A percentile compares a stretch with the other conserved stretches of the same genome.
Conservation (phyloP, 1,139 yeast genomes). For the Martiniozyma asiatica region DNA sequence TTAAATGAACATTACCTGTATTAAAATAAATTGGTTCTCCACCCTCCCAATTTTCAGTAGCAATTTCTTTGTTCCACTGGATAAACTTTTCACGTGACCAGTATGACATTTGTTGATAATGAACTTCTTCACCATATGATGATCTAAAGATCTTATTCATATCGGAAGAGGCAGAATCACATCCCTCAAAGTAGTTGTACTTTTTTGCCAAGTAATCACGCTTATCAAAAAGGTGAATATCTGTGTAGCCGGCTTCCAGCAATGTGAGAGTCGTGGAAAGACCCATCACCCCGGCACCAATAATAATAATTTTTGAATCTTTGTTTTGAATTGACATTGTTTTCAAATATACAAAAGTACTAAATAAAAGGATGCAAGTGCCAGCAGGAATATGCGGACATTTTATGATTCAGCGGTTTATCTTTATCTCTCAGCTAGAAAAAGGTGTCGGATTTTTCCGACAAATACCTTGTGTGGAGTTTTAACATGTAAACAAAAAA, state of each 20-base stretch:
- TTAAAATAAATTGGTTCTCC: slow-evolving; percentile 18
- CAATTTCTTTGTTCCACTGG: slow-evolving; percentile 23
- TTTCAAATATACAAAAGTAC: too few relatives aligned
- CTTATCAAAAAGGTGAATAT: slow-evolving; percentile 26
- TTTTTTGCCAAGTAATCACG: slow-evolving; percentile 21
- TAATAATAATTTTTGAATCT: slow-evolving; percentile 24
- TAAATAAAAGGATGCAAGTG: too few relatives aligned
- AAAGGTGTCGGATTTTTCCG: too few relatives aligned
- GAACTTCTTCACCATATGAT: slow-evolving; percentile 27
- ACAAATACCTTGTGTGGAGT: too few relatives aligned
- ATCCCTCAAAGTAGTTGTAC: slow-evolving; percentile 23
- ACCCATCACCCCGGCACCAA: slow-evolving; percentile 39
- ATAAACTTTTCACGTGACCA: slow-evolving; percentile 25
- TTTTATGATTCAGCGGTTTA: too few relatives aligned
- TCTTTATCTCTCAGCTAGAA: too few relatives aligned
- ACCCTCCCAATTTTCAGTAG: slow-evolving; percentile 10
- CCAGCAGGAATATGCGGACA: too few relatives aligned
- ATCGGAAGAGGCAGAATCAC: slow-evolving; percentile 32
- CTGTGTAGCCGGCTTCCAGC: slow-evolving; percentile 18
- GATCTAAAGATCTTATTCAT: slow-evolving; percentile 30
- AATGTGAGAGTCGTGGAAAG: slow-evolving; percentile 31
- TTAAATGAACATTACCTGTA: slow-evolving; percentile 19
- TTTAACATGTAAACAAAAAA: too few relatives aligned
- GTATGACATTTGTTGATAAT: slow-evolving; percentile 28
- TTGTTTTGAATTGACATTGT: slow-evolving; percentile 8